Conservation (phyloP, 495 filamentous ascomycete species). For the Hypoxylon cercidicola region DNA sequence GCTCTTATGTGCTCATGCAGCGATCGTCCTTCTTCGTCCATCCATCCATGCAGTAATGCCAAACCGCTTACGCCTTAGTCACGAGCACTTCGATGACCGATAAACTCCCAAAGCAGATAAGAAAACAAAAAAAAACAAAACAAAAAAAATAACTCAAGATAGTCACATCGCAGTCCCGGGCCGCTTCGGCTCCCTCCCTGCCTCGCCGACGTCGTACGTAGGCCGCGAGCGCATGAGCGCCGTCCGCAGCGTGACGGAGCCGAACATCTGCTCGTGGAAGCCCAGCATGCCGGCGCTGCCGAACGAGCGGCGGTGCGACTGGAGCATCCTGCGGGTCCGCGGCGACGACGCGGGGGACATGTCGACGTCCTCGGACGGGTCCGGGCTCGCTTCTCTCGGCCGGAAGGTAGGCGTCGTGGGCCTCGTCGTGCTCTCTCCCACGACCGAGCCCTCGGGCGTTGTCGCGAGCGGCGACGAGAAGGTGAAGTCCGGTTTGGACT, state of each 20-base stretch:
- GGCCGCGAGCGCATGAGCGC: constrained; percentile 41
- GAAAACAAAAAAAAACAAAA: not conserved
- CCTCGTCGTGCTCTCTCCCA: constrained; percentile 5
- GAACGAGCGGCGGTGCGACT: constrained; percentile 33
- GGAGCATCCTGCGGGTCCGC: constrained; percentile 7
- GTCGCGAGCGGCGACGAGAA: constrained; percentile 36
- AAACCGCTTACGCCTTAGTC: not conserved
- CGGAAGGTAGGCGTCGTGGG: not conserved
- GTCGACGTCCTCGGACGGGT: constrained; percentile 31
- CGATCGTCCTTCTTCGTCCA: not conserved
- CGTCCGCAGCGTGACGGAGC: constrained; percentile 48
- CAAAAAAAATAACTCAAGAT: too few species aligned
- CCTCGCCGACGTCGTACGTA: not conserved
- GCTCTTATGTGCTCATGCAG: not conserved
- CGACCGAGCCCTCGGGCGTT: constrained; percentile 18
- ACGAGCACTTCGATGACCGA: constrained; percentile 3
- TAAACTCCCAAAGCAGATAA: not conserved
- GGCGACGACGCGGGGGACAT: constrained; percentile 1
- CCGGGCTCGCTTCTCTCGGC: constrained; percentile 12
- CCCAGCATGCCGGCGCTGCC: constrained; percentile 56
- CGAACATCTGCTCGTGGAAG: constrained; percentile 48
- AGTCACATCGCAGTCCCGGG: constrained; percentile 33
- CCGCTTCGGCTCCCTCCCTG: constrained; percentile 12
- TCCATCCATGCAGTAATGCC: not conserved
- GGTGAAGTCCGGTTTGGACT: constrained; percentile 42